Evolutionary conservation across 2,329 filamentous ascomycete genomes (phyloP).

Genomic region (Scedosporium apiospermum): DNA sequence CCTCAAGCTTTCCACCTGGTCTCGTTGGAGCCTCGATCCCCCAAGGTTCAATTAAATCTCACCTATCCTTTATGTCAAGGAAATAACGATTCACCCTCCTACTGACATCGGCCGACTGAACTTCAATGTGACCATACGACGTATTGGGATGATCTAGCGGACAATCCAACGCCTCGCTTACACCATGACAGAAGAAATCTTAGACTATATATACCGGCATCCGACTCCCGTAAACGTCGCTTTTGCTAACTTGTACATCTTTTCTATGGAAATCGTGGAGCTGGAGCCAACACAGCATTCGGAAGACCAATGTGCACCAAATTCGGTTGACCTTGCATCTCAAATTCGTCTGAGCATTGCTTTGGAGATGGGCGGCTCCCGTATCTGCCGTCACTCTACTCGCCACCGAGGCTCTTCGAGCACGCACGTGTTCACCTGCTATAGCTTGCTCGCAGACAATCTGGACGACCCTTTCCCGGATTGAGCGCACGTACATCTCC

Average conservation of each 20-base stretch:
- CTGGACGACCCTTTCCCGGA: neutral
- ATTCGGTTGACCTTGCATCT: conserved; percentile 26
- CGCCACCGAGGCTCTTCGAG: neutral
- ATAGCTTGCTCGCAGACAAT: neutral
- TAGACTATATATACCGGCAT: conserved; percentile 42
- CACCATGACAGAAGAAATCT: conserved; percentile 11
- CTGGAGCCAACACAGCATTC: conserved; percentile 50
- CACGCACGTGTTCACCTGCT: neutral
- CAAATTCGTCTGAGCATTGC: neutral
- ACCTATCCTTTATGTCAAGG: too few relatives aligned
- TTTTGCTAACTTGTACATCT: conserved; percentile 30
- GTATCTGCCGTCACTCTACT: neutral
- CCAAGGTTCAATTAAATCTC: too few relatives aligned
- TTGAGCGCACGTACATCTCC: conserved; percentile 36
- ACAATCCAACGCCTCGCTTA: too few relatives aligned
- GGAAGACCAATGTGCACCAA: conserved; percentile 46
- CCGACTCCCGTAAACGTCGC: conserved; percentile 42
- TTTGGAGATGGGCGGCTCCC: neutral
- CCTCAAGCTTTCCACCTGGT: too few relatives aligned
- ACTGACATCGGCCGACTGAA: too few relatives aligned
- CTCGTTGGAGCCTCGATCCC: too few relatives aligned
- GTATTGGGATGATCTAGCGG: neutral
- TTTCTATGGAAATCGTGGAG: conserved; percentile 38
- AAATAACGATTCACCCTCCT: too few relatives aligned
- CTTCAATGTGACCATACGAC: too few relatives aligned